Conservation (phyloP, 148 eudicot species). For the Rhododendron griersonianum region DNA sequence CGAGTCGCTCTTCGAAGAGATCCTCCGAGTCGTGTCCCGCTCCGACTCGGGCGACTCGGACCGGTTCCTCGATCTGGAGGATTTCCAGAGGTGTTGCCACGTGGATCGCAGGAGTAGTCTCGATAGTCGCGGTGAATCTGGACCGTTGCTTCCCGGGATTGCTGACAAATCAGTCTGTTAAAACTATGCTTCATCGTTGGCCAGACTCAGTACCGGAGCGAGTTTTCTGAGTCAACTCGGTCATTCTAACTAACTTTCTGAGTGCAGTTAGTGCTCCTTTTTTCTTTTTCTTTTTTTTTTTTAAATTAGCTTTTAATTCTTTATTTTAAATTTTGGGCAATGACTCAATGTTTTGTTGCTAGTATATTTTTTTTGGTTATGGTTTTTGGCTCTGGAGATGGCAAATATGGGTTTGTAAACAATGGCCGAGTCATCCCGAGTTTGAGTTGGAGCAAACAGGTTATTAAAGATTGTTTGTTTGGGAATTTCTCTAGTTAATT, state of each 20-base stretch:
- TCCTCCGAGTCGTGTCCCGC: conserved; percentile 21
- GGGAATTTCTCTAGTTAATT: not conserved
- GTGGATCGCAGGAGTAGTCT: conserved; percentile 5
- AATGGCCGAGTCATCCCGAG: conserved; percentile 18
- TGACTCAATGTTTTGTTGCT: not conserved
- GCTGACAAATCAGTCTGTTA: conserved; percentile 16
- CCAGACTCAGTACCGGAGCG: not conserved
- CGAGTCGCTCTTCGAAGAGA: conserved; percentile 30
- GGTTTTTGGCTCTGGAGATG: not conserved
- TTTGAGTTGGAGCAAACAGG: not conserved
- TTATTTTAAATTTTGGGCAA: not conserved
- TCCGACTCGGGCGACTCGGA: conserved; percentile 8
- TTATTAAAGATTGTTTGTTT: not conserved
- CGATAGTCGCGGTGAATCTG: conserved; percentile 11
- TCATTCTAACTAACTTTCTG: not conserved
- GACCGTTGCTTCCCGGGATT: conserved; percentile 26
- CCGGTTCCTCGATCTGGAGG: conserved; percentile 13
- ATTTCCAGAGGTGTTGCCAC: conserved; percentile 22
- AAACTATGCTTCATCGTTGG: not conserved
- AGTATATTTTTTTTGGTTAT: not conserved
- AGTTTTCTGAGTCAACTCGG: conserved; percentile 11
- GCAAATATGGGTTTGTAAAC: conserved; percentile 4
- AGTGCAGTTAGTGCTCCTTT: not conserved
- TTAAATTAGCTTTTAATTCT: not conserved
- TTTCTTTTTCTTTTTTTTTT: no score